Base-by-base conservation (phyloP, 352 stramenopile genomes). In the Globisporangium uncinulatum region DNA sequence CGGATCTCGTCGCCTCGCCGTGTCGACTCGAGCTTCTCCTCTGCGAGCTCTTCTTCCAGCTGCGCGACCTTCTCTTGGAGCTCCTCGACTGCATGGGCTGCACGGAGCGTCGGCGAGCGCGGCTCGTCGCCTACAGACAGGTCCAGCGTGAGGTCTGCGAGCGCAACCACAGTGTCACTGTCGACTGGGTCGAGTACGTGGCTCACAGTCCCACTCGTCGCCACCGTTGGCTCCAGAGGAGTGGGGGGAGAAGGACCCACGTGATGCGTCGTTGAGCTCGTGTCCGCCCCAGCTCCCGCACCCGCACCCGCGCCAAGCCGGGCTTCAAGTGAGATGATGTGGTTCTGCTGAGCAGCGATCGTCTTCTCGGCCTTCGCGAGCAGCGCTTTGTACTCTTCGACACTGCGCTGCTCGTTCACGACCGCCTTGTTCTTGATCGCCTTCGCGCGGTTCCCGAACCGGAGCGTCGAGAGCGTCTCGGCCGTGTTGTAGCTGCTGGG, bases 351-450 rank as follows among this genome's bases (percentile, higher is more conserved):
- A 43, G 85, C 84, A 36, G 67, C 74, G 20, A 96, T 82, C 20
- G 81, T 73, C 52, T 91, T 92, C 58, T 97, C 86, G 0, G 82
- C 80, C 34, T 92, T 88, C 32, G 73, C 65, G 1, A 98, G 66
- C 52, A 97, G 59, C 15, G 79, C 57, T 69, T 95, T 93, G 64
- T 97, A 94, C 66, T 97, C 92, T 31, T 93, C 86, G 17, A 96
- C 87, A 57, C 83, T 96, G 42, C 86, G 78, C 51, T 94, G 77
- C 54, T 96, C 83, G 51, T 98, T 98, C 24, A 98, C 91, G 6
- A 96, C 87, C 4, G 93, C 89, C 74, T 97, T 97, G 70, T 98
- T 98, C 73, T 97, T 88, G 63, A 98, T 97, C 20, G 76, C 87
- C 63, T 98, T 98, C n/a, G 94, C 94, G 15, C 90, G 83, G 47